These are phyloP conservation scores for Cenchrus americanus DNA, from an alignment of 176 grass and related monocot species.

Conservation along the genomic window DNA sequence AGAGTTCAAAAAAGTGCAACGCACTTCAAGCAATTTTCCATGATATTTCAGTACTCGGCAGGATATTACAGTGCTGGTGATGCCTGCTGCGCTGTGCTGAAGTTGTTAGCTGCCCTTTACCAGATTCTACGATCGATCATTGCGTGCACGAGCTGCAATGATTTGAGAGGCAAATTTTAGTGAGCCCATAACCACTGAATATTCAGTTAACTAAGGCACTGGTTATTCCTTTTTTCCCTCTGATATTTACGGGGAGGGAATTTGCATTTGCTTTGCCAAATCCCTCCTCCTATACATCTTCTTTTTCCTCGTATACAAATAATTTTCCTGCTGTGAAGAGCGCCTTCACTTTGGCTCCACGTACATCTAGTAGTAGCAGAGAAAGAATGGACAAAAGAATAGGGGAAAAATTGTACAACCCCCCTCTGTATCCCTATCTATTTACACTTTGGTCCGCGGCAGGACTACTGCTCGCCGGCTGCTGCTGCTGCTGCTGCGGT, in stretches of 20 bases:
- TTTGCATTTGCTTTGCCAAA: slow-evolving; percentile 53
- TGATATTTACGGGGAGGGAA: slow-evolving; percentile 46
- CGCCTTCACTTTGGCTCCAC: slow-evolving; percentile 29
- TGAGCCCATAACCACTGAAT: background rate
- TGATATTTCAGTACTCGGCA: background rate
- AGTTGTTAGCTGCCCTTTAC: slow-evolving; percentile 26
- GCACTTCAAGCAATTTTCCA: background rate
- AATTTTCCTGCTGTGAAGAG: slow-evolving; percentile 41
- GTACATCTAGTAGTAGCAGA: slow-evolving; percentile 4
- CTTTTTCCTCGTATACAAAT: slow-evolving; percentile 44
- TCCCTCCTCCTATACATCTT: slow-evolving; percentile 4
- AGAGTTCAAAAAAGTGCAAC: background rate
- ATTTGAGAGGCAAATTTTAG: background rate
- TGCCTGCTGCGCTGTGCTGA: slow-evolving; percentile 18
- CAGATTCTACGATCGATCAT: slow-evolving; percentile 52
- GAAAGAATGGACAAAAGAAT: slow-evolving; percentile 61
- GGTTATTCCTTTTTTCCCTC: slow-evolving; percentile 12
- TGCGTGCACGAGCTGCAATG: slow-evolving; percentile 30
- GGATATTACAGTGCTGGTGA: background rate
- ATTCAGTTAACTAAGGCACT: background rate
- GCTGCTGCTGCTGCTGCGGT: background rate
- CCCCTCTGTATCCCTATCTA: slow-evolving; percentile 31
- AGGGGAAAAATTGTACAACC: slow-evolving; percentile 53
- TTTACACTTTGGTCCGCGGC: slow-evolving; percentile 49
- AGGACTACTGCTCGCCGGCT: background rate